A percentile compares a stretch with the other conserved stretches of the same genome.
phyloP scores from a whole-genome alignment of 192 early-diverging fungal species.

The Coemansia sp. region DNA sequence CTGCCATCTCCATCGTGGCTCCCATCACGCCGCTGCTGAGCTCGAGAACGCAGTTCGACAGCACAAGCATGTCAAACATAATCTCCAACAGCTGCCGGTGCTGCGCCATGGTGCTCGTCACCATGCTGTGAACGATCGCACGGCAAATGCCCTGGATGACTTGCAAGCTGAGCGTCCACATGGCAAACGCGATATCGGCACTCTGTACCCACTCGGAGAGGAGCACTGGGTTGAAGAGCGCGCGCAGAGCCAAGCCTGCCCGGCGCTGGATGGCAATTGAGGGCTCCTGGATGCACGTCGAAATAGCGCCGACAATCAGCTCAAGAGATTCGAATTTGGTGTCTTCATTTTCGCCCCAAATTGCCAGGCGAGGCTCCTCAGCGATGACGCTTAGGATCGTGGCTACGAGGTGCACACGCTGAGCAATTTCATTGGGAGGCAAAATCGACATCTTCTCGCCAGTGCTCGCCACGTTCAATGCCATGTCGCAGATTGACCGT shows the following conservation, averaged over 20 bases:
- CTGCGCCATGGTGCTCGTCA: conserved; percentile 54
- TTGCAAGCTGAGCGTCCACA: conserved; percentile 78
- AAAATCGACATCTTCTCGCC: conserved; percentile 53
- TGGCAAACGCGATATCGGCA: conserved; percentile 70
- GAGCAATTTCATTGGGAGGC: conserved; percentile 60
- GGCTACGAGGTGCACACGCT: conserved; percentile 81
- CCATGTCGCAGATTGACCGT: conserved; percentile 56
- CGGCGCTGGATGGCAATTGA: conserved; percentile 71
- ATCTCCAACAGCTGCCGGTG: conserved; percentile 57
- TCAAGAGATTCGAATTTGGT: conserved; percentile 75
- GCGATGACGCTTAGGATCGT: conserved; percentile 77
- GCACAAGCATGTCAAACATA: conserved; percentile 63
- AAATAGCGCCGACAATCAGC: conserved; percentile 71
- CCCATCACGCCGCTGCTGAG: conserved; percentile 68
- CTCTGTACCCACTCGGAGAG: conserved; percentile 82
- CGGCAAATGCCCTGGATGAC: conserved; percentile 60
- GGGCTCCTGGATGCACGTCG: conserved; percentile 75
- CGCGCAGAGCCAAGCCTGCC: conserved; percentile 73
- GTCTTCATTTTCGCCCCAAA: conserved; percentile 71
- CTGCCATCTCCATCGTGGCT: conserved; percentile 52
- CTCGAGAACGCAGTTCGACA: conserved; percentile 80
- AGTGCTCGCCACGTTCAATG: conserved; percentile 47
- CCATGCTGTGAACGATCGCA: conserved; percentile 59
- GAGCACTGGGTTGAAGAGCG: conserved; percentile 72
- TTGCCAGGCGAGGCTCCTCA: conserved; percentile 75